These are phyloP conservation scores for Chenopodium quinoa DNA, from an alignment of 148 eudicot genomes.

Conservation along the genomic window DNA sequence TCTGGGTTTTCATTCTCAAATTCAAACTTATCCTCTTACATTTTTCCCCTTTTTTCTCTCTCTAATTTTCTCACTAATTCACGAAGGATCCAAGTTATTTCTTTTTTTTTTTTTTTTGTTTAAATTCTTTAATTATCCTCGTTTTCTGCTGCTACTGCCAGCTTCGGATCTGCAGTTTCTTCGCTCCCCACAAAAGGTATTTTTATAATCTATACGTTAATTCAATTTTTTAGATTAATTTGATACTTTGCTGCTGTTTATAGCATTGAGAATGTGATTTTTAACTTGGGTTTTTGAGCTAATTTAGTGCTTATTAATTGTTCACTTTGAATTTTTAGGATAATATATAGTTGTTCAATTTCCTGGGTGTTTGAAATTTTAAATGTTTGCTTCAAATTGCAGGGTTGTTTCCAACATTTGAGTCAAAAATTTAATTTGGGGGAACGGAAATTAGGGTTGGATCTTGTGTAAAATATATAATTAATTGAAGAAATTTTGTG, in stretches of 20 bases:
- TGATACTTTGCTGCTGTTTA: background rate
- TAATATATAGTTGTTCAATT: constrained; percentile 6
- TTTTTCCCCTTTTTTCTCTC: background rate
- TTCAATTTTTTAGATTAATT: background rate
- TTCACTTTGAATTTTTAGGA: background rate
- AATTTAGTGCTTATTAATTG: constrained; percentile 13
- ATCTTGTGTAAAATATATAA: constrained; percentile 5
- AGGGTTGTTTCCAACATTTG: constrained; percentile 26
- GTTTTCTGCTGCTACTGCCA: constrained; percentile 1
- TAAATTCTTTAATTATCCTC: background rate
- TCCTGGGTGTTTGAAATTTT: background rate
- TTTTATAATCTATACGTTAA: background rate
- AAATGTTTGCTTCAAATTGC: constrained; percentile 13
- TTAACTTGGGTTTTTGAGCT: constrained; percentile 21
- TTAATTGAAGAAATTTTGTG: background rate
- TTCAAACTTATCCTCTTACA: constrained; percentile 11
- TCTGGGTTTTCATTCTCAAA: constrained; percentile 8
- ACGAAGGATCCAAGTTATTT: constrained; percentile 9
- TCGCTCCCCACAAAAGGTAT: constrained; percentile 23
- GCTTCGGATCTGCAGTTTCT: constrained; percentile 30
- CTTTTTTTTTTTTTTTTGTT: background rate
- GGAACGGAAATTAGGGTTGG: constrained; percentile 25
- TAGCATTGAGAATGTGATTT: background rate
- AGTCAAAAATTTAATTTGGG: constrained; percentile 3
- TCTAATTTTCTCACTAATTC: constrained; percentile 1